Evolutionary conservation across 345 rosid genomes (phyloP), one percentile per base, ranked within the genome.

Genomic region (Gossypium ekmanianum): DNA sequence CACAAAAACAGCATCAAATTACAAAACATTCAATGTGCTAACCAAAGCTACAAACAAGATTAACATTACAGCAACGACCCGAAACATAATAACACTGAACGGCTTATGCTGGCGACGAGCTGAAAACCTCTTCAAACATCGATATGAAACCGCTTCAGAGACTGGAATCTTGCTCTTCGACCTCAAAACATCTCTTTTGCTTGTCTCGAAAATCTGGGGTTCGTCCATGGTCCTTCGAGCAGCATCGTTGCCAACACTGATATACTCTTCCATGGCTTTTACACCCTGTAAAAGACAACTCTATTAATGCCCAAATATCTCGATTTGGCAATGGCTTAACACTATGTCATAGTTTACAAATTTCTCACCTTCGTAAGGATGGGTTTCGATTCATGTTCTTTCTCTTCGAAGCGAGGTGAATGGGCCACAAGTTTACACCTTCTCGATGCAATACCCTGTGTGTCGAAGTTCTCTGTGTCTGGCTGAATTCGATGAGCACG

Each of bases 371-470:
- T 81, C 41, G 79, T 44, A 59, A 61, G 74, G 51, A 52, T 62
- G 26, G 74, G 66, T 50, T 81, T 83, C 74, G 61, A 76, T 48
- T 74, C 83, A 58, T 75, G 70, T 75, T 84, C 76, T 66, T 55
- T 48, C 8, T 66, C 24, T n/a, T 29, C 55, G 11, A 0, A 16
- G 56, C 3, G 13, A 59, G 26, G 50, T 14, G 83, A 45, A 9
- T 39, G 64, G 18, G 73, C 80, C 67, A 79, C 75, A 39, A 82
- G 52, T 17, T 74, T 79, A 67, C 52, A 2, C 81, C 97, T 89
- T 84, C 89, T 88, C 0, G 81, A 20, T 13, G 92, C 96, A 61
- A 58, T 29, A 55, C 94, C 97, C 73, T 89, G 98, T 0, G 3
- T 8, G 44, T 9, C 27, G 43, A 6, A 17, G 65, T 71, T 77